Conservation (phyloP, 208 protist genomes). For the Trypanosoma congolense region DNA sequence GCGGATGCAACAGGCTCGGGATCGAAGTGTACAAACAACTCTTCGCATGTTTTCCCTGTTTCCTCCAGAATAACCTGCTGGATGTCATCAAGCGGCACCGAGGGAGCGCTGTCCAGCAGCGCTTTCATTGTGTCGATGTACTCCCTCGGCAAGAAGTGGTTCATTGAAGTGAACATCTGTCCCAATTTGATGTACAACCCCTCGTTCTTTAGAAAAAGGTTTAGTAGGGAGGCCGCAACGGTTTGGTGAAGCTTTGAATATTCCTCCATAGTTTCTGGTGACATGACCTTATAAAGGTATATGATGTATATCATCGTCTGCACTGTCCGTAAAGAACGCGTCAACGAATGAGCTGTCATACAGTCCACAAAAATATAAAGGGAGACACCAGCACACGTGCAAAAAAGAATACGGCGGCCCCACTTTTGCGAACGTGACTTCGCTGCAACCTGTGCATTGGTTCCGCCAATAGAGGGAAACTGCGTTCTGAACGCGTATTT, state of each 20-base stretch:
- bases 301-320: constrained; percentile 28
- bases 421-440: constrained; percentile 3
- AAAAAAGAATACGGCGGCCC: constrained; percentile 26
- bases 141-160: constrained; percentile 79
- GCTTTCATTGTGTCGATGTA: constrained; percentile 73
- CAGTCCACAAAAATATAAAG: constrained; percentile 32
- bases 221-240: constrained; percentile 40
- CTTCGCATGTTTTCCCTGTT: constrained; percentile 44
- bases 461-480: background rate
- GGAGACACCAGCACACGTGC: constrained; percentile 19
- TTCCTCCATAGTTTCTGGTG: constrained; percentile 52
- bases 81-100: constrained; percentile 44
- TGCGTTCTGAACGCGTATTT: background rate
- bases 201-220: constrained; percentile 73
- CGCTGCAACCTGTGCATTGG: background rate
- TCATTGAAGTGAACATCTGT: constrained; percentile 81
- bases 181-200: constrained; percentile 89
- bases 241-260: constrained; percentile 42
- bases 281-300: constrained; percentile 62
- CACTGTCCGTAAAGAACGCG: constrained; percentile 57
- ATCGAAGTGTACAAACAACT: constrained; percentile 88
- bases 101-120: constrained; percentile 64
- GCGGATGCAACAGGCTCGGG: constrained; percentile 88
- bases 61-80: constrained; percentile 53
- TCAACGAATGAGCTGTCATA: constrained; percentile 53